Evolutionary conservation across 1,139 yeast genomes (phyloP).

Genomic region (Suhomyces taliae): DNA sequence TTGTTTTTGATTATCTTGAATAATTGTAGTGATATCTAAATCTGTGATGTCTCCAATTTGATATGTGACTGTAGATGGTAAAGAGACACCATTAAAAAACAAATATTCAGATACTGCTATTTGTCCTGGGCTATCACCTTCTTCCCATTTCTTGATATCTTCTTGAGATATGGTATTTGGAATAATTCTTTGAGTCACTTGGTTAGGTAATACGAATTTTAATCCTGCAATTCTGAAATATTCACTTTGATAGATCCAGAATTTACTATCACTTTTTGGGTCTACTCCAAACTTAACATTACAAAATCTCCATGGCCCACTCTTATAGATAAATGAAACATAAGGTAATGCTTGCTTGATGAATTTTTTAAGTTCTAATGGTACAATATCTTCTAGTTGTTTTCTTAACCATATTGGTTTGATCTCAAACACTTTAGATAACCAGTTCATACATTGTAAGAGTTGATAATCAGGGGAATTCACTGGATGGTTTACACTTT

Average conservation of each 20-base stretch:
- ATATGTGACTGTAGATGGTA: constrained; percentile 70
- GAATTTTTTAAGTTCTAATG: constrained; percentile 48
- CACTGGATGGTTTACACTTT: constrained; percentile 20
- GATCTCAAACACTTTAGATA: constrained; percentile 55
- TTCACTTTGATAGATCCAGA: constrained; percentile 78
- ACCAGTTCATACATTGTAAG: constrained; percentile 51
- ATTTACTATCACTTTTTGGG: constrained; percentile 58
- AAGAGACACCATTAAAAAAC: constrained; percentile 67
- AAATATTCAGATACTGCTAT: constrained; percentile 48
- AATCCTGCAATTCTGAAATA: constrained; percentile 62
- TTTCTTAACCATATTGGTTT: constrained; percentile 89
- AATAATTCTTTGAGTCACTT: constrained; percentile 12
- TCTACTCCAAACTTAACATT: constrained; percentile 78
- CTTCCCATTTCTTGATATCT: background rate
- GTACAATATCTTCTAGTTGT: constrained; percentile 63
- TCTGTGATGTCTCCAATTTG: constrained; percentile 84
- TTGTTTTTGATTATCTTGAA: constrained; percentile 34
- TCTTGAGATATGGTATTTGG: constrained; percentile 20
- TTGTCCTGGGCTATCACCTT: constrained; percentile 10
- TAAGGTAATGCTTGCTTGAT: constrained; percentile 80
- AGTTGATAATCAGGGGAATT: constrained; percentile 33
- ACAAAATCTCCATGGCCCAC: constrained; percentile 97
- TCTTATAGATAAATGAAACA: constrained; percentile 73
- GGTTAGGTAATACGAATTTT: constrained; percentile 16
- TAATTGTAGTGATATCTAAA: constrained; percentile 53